Evolutionary conservation across 441 rosid genomes (phyloP).

Genomic region (Euphorbia corollata): DNA sequence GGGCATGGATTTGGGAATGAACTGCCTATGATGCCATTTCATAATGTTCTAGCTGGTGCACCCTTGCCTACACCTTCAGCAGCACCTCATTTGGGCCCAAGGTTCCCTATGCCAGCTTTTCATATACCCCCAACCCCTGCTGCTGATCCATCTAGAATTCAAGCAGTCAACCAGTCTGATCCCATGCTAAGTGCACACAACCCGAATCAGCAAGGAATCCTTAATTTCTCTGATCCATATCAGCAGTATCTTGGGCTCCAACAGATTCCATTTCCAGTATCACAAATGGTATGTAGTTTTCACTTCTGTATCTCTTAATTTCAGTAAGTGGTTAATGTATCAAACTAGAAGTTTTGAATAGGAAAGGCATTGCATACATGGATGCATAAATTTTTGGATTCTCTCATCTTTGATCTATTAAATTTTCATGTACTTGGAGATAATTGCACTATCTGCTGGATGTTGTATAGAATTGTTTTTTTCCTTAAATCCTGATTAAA

Average conservation of each 20-base stretch:
- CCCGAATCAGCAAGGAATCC: constrained; percentile 33
- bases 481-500: neutral
- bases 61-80: constrained; percentile 29
- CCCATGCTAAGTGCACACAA: constrained; percentile 39
- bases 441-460: too few relatives aligned
- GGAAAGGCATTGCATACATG: too few relatives aligned
- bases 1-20: constrained; percentile 62
- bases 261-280: constrained; percentile 44
- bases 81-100: constrained; percentile 45
- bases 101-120: constrained; percentile 51
- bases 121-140: constrained; percentile 42
- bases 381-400: too few relatives aligned
- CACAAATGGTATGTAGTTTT: constrained; percentile 36
- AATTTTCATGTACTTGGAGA: too few relatives aligned
- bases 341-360: neutral
- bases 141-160: constrained; percentile 51
- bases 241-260: constrained; percentile 56
- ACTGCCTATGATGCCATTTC: constrained; percentile 67
- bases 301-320: constrained; percentile 7
- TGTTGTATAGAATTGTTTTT: too few relatives aligned
- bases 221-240: constrained; percentile 52
- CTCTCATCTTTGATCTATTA: too few relatives aligned
- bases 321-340: constrained; percentile 10
- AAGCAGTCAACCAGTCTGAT: constrained; percentile 38
- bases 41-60: constrained; percentile 47